Percentiles rank a stretch among this genome's conserved stretches.
phyloP scores from a whole-genome alignment of 202 grass and related monocot genomes.

The Elaeis oleifera region DNA sequence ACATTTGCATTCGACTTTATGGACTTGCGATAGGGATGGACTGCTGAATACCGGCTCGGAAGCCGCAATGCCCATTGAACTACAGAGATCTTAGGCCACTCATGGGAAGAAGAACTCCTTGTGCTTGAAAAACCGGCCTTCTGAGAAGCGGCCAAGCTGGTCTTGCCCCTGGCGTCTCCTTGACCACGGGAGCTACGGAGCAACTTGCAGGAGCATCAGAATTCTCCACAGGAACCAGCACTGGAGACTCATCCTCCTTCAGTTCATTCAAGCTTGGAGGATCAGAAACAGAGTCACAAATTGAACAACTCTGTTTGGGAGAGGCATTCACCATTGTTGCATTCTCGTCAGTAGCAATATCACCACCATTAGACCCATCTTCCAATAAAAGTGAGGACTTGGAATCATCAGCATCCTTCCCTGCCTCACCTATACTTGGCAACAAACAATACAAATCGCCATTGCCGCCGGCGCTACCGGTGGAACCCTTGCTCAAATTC shows the following conservation, averaged over 20 bases:
- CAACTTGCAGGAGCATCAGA: slow-evolving; percentile 21
- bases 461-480: slow-evolving; percentile 22
- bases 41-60: slow-evolving; percentile 42
- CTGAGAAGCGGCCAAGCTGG: slow-evolving; percentile 35
- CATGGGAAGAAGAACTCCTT: slow-evolving; percentile 41
- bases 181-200: slow-evolving; percentile 34
- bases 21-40: slow-evolving; percentile 50
- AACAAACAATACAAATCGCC: slow-evolving; percentile 52
- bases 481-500: slow-evolving; percentile 11
- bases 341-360: slow-evolving; percentile 6
- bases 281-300: slow-evolving; percentile 26
- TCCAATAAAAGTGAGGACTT: slow-evolving; percentile 18
- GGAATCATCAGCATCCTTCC: slow-evolving; percentile 31
- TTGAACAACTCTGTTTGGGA: slow-evolving; percentile 38
- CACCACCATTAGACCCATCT: slow-evolving; percentile 1
- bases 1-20: slow-evolving; percentile 43
- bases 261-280: slow-evolving; percentile 18
- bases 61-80: slow-evolving; percentile 82
- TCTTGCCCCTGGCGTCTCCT: slow-evolving; percentile 51
- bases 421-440: slow-evolving; percentile 35
- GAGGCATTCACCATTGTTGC: slow-evolving; percentile 23
- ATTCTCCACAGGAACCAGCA: slow-evolving; percentile 8
- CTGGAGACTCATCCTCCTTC: slow-evolving; percentile 17
- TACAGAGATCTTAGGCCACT: slow-evolving; percentile 58
- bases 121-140: slow-evolving; percentile 49